Evolutionary conservation across 768 basidiomycete genomes (phyloP), one percentile per base, ranked within the genome.

Genomic region (Mycena sanguinolenta): DNA sequence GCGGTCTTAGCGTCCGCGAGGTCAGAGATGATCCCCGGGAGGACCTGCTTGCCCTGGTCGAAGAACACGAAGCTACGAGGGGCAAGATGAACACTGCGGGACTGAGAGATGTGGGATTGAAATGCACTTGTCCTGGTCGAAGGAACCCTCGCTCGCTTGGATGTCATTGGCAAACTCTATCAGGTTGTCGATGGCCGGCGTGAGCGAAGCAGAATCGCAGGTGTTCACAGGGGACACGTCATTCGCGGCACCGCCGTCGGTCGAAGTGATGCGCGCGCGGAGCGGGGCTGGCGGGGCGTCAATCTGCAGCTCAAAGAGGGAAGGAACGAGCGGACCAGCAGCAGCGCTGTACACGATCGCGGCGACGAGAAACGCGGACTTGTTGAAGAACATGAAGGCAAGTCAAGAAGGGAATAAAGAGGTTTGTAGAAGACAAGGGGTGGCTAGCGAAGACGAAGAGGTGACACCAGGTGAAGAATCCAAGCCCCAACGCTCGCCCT

Each of bases 391-490:
- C 60, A 61, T 61, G 38, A 49, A 49, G 46, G n/a, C 21, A 46
- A 34, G 39, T 49, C 19, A 46, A 61, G 30, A 61, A 61, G 7
- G 46, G 44, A 44, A 21, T 21, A 46, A 49, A 61, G 34, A 42
- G 27, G 46, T 34, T 27, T 61, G 42, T 44, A 49, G 60, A 49
- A 28, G 19, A 25, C 17, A 42, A 46, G 38, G 39, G 60, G 60
- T 61, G 60, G 38, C 34, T 61, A 61, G 60, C 46, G 42, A 44
- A 49, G 42, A 61, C 44, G 60, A 61, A 61, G 60, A 46, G 46
- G 60, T 38, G 58, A 61, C 60, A 32, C 60, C 60, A 46, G 60
- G 60, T 61, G 60, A 61, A 42, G 60, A 46, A 61, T 49, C 60
- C 44, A 44, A 61, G 44, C 39, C 23, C 19, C 42, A 32, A 32